Conservation (phyloP, 1,284 basidiomycete genomes). For the Athelia psychrophila region DNA sequence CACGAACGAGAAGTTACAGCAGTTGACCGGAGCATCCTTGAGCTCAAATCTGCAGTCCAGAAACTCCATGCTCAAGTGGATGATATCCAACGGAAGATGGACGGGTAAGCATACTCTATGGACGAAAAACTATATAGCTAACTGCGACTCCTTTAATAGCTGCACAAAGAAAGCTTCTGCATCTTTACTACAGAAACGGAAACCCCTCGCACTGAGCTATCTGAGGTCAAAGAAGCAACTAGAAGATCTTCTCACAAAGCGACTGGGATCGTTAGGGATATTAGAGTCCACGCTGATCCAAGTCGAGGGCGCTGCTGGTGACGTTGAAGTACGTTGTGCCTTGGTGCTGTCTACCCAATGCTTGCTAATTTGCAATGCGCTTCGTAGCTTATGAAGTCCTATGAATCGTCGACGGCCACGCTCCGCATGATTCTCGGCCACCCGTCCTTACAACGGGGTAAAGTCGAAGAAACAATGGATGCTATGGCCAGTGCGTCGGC, state of each 20-base stretch:
- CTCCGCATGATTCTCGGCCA: conserved; percentile 75
- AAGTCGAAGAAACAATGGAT: conserved; percentile 85
- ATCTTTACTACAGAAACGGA: conserved; percentile 68
- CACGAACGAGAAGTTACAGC: conserved; percentile 53
- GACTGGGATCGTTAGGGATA: conserved; percentile 71
- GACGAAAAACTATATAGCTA: not conserved
- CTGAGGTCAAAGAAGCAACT: conserved; percentile 79
- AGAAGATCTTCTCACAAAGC: conserved; percentile 75
- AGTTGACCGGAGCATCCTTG: conserved; percentile 73
- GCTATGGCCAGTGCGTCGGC: conserved; percentile 80
- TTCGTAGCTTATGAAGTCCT: conserved; percentile 79
- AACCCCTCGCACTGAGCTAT: conserved; percentile 70
- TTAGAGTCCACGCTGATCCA: conserved; percentile 75
- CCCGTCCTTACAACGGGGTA: conserved; percentile 74
- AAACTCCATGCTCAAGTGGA: conserved; percentile 69
- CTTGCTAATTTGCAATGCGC: conserved; percentile 2
- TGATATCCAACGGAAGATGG: conserved; percentile 62
- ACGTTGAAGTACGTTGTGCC: conserved; percentile 67
- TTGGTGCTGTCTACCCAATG: not conserved
- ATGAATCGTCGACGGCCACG: conserved; percentile 78
- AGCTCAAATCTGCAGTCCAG: conserved; percentile 65
- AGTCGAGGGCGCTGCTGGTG: conserved; percentile 85
- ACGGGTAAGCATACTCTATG: conserved; percentile 45
- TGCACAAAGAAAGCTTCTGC: conserved; percentile 63
- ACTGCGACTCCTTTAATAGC: conserved; percentile 32